These are phyloP conservation scores for Trichoderma gracile DNA, from an alignment of 2,329 filamentous ascomycete species.

Conservation along the genomic window DNA sequence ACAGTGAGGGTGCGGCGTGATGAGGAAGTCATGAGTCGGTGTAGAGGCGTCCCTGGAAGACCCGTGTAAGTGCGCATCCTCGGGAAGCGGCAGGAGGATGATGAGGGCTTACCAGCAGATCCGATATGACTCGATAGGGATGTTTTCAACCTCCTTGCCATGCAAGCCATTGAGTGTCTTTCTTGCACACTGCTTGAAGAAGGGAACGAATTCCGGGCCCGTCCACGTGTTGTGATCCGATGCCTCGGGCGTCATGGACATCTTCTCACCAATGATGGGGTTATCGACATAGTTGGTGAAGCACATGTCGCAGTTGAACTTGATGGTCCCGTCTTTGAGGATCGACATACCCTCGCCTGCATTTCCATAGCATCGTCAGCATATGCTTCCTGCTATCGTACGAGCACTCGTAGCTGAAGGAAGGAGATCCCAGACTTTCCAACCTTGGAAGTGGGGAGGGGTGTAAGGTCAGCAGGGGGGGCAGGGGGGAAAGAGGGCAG, in stretches of 20 bases:
- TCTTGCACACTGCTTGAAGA: constrained; percentile 47
- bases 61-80: constrained; percentile 26
- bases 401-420: neutral
- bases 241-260: constrained; percentile 52
- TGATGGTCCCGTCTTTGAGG: constrained; percentile 53
- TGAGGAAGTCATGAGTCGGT: constrained; percentile 62
- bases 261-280: constrained; percentile 49
- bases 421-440: constrained; percentile 2
- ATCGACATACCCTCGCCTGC: constrained; percentile 48
- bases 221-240: constrained; percentile 47
- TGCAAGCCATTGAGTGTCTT: constrained; percentile 45
- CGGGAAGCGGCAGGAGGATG: neutral
- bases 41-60: constrained; percentile 59
- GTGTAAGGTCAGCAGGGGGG: neutral
- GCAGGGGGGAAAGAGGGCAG: neutral
- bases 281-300: constrained; percentile 55
- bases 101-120: constrained; percentile 47
- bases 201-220: constrained; percentile 42
- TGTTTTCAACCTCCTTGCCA: constrained; percentile 43
- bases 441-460: constrained; percentile 4
- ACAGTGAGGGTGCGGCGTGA: constrained; percentile 53
- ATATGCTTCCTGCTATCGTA: neutral
- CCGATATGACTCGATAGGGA: constrained; percentile 46
- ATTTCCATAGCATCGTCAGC: constrained; percentile 19
- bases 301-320: constrained; percentile 62